Evolutionary conservation across 768 basidiomycete species (phyloP).

Genomic region (Tricholoma matsutake): DNA sequence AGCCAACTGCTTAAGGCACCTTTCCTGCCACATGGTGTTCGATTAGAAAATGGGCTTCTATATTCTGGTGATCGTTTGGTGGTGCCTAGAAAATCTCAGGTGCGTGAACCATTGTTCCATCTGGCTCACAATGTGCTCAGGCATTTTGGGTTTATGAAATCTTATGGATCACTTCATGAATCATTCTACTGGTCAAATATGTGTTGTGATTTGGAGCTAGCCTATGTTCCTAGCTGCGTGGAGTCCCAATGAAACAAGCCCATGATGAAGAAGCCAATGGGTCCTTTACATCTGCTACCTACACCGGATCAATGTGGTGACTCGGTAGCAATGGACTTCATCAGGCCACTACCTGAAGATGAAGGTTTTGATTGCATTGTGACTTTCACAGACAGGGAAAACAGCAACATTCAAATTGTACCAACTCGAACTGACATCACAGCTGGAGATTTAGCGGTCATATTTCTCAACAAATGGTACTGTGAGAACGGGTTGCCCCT

Average conservation of each 20-base stretch:
- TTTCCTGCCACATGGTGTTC: slow-evolving; percentile 10
- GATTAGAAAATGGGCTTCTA: background rate
- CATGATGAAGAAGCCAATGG: too few species aligned
- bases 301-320: too few species aligned
- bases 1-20: background rate
- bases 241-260: slow-evolving; percentile 10
- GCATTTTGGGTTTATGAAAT: background rate
- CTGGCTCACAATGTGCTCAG: too few species aligned
- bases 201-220: background rate
- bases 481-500: too few species aligned
- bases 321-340: too few species aligned
- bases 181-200: too few species aligned
- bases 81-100: background rate
- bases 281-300: too few species aligned
- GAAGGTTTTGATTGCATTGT: slow-evolving; percentile 23
- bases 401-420: slow-evolving; percentile 20
- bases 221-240: slow-evolving; percentile 8
- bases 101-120: too few species aligned
- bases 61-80: background rate
- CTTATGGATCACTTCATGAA: slow-evolving; percentile 25
- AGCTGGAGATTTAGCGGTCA: slow-evolving; percentile 17
- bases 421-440: slow-evolving; percentile 9
- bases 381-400: slow-evolving; percentile 24
- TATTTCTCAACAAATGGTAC: slow-evolving; percentile 5
- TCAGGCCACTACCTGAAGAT: background rate